These are phyloP conservation scores for Theobroma cacao DNA, from an alignment of 345 rosid genomes.

Conservation along the genomic window DNA sequence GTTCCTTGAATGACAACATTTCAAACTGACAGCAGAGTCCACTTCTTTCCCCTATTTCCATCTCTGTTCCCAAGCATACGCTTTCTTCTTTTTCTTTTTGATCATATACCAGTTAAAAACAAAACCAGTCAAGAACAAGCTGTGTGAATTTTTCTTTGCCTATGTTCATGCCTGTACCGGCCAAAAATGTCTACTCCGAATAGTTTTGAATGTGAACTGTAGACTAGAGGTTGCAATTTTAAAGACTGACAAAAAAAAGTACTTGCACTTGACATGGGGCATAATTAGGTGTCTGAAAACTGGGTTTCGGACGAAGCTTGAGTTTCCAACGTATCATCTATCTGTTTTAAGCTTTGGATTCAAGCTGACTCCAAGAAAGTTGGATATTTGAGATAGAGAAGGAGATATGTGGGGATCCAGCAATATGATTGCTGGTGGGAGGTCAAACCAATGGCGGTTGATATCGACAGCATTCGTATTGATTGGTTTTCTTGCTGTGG, in stretches of 20 bases:
- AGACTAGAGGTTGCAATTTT: neutral
- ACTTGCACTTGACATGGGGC: neutral
- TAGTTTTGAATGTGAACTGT: neutral
- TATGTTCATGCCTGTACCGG: neutral
- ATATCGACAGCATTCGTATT: constrained; percentile 11
- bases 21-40: neutral
- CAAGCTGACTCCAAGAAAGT: neutral
- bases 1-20: neutral
- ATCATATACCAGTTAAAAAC: neutral
- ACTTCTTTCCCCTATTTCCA: neutral
- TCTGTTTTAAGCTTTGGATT: neutral
- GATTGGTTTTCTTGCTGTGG: constrained; percentile 17
- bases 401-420: neutral
- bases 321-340: neutral
- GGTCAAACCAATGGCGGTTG: constrained; percentile 7
- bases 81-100: neutral
- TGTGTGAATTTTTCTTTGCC: neutral
- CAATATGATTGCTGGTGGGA: constrained; percentile 5
- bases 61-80: neutral
- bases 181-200: neutral
- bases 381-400: neutral
- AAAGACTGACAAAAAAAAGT: neutral
- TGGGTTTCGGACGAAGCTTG: neutral
- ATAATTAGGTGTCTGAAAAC: neutral
- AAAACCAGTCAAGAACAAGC: neutral